Evolutionary conservation across 192 early-diverging fungal species (phyloP).

Genomic region (Podila clonocystis): DNA sequence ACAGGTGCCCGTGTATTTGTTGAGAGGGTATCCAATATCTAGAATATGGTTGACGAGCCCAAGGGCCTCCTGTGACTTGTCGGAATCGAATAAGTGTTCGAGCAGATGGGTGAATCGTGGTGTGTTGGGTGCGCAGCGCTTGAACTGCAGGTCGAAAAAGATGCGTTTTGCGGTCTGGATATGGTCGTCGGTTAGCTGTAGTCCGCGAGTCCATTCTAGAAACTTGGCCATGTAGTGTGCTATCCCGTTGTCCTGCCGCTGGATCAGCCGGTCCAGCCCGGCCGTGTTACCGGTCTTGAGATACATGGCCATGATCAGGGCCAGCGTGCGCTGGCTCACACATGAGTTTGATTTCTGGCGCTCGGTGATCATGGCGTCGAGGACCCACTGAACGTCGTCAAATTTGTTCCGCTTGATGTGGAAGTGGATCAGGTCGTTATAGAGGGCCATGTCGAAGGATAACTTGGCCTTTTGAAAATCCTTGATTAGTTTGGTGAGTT

Average conservation of each 20-base stretch:
- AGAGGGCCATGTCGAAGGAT: slow-evolving; percentile 4
- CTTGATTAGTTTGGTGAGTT: slow-evolving; percentile 8
- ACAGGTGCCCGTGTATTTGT: slow-evolving; percentile 10
- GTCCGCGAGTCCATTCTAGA: slow-evolving; percentile 25
- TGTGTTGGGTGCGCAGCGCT: slow-evolving; percentile 20
- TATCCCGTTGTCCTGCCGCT: background rate
- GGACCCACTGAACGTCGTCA: slow-evolving; percentile 9
- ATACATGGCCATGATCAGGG: slow-evolving; percentile 31
- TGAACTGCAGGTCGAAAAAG: slow-evolving; percentile 2
- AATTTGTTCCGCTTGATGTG: slow-evolving; percentile 30
- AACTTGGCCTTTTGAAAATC: slow-evolving; percentile 2
- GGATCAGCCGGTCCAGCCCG: slow-evolving; percentile 7
- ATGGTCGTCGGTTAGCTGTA: slow-evolving; percentile 19
- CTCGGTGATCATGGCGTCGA: slow-evolving; percentile 3
- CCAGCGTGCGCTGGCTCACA: background rate
- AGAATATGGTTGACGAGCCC: slow-evolving; percentile 28
- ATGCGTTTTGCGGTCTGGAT: slow-evolving; percentile 15
- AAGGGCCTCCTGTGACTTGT: slow-evolving; percentile 15
- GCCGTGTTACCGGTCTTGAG: slow-evolving; percentile 25
- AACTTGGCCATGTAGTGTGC: slow-evolving; percentile 20
- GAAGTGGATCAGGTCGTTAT: slow-evolving; percentile 24
- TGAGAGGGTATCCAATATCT: slow-evolving; percentile 26
- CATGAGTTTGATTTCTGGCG: background rate
- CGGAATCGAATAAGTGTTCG: background rate
- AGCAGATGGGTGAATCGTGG: slow-evolving; percentile 25